Conservation (phyloP, 768 basidiomycete species). For the Inosperma sp. region DNA sequence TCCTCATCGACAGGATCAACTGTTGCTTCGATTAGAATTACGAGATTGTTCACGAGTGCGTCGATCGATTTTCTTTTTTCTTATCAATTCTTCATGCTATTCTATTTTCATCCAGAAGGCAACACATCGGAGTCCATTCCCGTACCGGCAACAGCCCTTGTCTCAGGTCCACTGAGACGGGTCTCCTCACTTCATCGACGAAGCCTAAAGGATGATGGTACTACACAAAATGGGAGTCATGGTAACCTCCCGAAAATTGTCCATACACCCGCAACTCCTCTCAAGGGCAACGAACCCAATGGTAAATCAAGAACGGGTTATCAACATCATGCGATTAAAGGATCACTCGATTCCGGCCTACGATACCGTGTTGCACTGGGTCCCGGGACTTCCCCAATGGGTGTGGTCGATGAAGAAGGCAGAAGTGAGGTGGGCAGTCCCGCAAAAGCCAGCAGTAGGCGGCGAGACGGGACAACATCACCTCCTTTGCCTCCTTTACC, state of each 20-base stretch:
- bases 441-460: conserved; percentile 20
- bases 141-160: conserved; percentile 23
- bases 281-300: conserved; percentile 12
- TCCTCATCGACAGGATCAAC: conserved; percentile 27
- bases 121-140: conserved; percentile 10
- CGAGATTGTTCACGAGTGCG: conserved; percentile 32
- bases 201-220: conserved; percentile 20
- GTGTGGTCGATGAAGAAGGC: conserved; percentile 36
- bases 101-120: conserved; percentile 12
- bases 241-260: conserved; percentile 26
- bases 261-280: conserved; percentile 33
- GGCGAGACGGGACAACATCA: conserved; percentile 22
- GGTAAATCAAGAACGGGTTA: conserved; percentile 2
- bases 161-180: conserved; percentile 30
- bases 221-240: not conserved
- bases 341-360: conserved; percentile 36
- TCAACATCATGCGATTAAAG: conserved; percentile 19
- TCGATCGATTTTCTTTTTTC: conserved; percentile 1
- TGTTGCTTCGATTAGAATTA: conserved; percentile 27
- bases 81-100: conserved; percentile 2
- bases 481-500: conserved; percentile 11
- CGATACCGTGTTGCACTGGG: conserved; percentile 26
- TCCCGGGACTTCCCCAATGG: conserved; percentile 16
- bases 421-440: conserved; percentile 1
- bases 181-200: conserved; percentile 26